These are phyloP conservation scores for Myotisia sp. DNA, from an alignment of 2,329 filamentous ascomycete genomes.

Conservation along the genomic window DNA sequence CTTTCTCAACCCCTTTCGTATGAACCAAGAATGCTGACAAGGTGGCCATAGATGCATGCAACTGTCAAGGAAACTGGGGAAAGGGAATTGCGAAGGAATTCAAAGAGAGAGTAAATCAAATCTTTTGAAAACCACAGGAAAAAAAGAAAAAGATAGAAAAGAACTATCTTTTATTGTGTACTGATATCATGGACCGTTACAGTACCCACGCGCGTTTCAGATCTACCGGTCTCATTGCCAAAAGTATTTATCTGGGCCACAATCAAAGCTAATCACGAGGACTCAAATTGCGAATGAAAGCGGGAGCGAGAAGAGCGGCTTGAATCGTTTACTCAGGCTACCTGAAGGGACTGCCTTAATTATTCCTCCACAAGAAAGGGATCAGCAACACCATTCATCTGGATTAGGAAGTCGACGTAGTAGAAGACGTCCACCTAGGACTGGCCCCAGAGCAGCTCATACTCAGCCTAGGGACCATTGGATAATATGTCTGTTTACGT, in stretches of 20 bases:
- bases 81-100: conserved; percentile 44
- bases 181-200: too few relatives aligned
- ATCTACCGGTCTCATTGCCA: conserved; percentile 37
- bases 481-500: conserved; percentile 48
- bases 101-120: conserved; percentile 21
- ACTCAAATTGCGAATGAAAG: too few relatives aligned
- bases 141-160: too few relatives aligned
- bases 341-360: conserved; percentile 38
- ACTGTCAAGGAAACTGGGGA: conserved; percentile 44
- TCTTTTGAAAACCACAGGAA: background rate
- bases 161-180: too few relatives aligned
- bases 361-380: conserved; percentile 36
- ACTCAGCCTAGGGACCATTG: conserved; percentile 30
- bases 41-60: conserved; percentile 39
- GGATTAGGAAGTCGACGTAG: background rate
- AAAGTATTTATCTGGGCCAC: conserved; percentile 10
- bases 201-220: conserved; percentile 39
- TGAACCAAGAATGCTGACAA: too few relatives aligned
- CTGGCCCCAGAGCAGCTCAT: background rate
- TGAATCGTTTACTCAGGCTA: conserved; percentile 9
- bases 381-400: conserved; percentile 12
- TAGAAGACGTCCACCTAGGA: background rate
- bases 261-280: conserved; percentile 9
- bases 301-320: too few relatives aligned
- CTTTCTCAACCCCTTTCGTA: background rate